Base-by-base conservation (phyloP, 345 rosid genomes). In the Hypericum androsaemum region DNA sequence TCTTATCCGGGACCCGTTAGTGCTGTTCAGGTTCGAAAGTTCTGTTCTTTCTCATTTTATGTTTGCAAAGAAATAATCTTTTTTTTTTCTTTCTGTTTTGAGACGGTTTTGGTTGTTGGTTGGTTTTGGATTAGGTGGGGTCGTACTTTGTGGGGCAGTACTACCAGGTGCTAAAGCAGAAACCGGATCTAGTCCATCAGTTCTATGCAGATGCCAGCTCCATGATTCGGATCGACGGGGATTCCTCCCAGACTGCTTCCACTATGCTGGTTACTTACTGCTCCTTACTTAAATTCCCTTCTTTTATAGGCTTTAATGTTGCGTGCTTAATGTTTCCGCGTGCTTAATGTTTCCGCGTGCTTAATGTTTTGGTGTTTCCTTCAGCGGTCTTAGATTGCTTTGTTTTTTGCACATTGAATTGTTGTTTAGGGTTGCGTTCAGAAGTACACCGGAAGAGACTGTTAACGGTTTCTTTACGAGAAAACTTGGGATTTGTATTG, bases 81-180 rank as follows among this genome's bases (percentile, higher is more conserved):
- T n/a, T 37, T 35, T 36, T 28, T 5, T 49, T 32, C 37, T 52
- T 12, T 7, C 2, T 50, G 11, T 10, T 6, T 32, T 39, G 46
- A 41, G 12, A 56, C 11, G 10, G 43, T 22, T 39, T 3, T 22
- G 46, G 40, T 47, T 47, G 6, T 47, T 51, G 53, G 37, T 56
- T 46, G 12, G 12, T n/a, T 48, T 50, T 15, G 5, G 52, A 15
- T 37, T 52, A 78, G 78, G 80, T 78, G 32, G 83, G 78, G 13
- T 66, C 75, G n/a, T 78, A 72, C 59, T 78, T 78, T 48, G 83
- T 78, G 17, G 63, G 58, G 17, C 77, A 70, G 58, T 78, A 78
- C 54, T 78, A 78, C 56, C 70, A 67, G 28, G 69, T 78, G 7
- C 55, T 78, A 12, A 70, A 70, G 67, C 69, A 60, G 16, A 65